These are phyloP conservation scores for Paramecium sexaurelia DNA, from an alignment of 73 alveolate species.

Conservation along the genomic window DNA sequence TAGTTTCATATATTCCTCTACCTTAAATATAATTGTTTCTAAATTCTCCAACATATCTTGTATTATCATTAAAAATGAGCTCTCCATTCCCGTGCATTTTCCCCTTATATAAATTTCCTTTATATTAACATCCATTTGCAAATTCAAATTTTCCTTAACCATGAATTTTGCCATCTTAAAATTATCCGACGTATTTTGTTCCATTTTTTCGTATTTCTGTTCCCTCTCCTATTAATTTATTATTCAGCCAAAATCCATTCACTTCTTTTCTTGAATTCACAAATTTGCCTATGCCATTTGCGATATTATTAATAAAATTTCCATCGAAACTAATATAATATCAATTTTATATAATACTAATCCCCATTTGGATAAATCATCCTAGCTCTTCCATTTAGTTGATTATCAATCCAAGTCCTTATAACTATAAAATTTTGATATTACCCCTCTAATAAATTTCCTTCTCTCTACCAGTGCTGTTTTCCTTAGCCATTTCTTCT, in stretches of 20 bases:
- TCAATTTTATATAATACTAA: slow-evolving; percentile 1
- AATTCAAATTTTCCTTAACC: slow-evolving; percentile 49
- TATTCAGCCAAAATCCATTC: slow-evolving; percentile 35
- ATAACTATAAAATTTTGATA: not conserved
- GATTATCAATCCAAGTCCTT: slow-evolving; percentile 52
- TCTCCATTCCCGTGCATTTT: slow-evolving; percentile 52
- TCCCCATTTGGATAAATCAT: slow-evolving; percentile 58
- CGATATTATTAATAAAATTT: slow-evolving; percentile 7
- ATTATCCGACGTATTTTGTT: slow-evolving; percentile 38
- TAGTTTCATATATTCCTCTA: not conserved
- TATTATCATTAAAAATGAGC: not conserved
- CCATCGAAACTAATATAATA: slow-evolving; percentile 52
- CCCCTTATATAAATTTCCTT: slow-evolving; percentile 10
- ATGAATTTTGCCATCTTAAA: slow-evolving; percentile 44
- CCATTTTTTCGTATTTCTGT: not conserved
- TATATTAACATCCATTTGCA: slow-evolving; percentile 14
- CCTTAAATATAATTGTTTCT: not conserved
- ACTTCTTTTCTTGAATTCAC: slow-evolving; percentile 30
- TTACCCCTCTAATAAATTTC: slow-evolving; percentile 51
- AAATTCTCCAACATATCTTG: slow-evolving; percentile 26
- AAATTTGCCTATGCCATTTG: slow-evolving; percentile 56
- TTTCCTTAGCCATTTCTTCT: slow-evolving; percentile 33
- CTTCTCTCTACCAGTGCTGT: slow-evolving; percentile 42
- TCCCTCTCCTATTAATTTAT: slow-evolving; percentile 39
- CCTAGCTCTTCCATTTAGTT: slow-evolving; percentile 38